Evolutionary conservation across 1,284 basidiomycete genomes (phyloP).

Genomic region (Apiotrichum veenhuisii): DNA sequence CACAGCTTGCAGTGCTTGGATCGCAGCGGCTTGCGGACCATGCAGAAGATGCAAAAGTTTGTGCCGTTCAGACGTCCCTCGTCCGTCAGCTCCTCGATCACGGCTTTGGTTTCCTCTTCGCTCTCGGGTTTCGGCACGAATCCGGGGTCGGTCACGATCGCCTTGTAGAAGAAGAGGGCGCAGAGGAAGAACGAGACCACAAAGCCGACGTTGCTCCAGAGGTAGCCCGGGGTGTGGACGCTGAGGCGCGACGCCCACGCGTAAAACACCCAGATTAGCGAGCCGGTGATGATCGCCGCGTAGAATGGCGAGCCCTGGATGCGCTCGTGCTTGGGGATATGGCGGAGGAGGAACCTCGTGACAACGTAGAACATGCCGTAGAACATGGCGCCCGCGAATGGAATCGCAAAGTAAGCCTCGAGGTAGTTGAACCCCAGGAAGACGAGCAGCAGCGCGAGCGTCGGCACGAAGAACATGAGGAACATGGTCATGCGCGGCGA

Average conservation of each 20-base stretch:
- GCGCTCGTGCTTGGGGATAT: conserved; percentile 34
- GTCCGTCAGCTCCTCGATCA: conserved; percentile 83
- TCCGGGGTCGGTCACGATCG: conserved; percentile 86
- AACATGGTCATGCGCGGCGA: conserved; percentile 69
- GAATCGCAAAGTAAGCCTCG: conserved; percentile 83
- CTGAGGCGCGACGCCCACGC: conserved; percentile 63
- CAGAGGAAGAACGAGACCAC: conserved; percentile 68
- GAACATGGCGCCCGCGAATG: conserved; percentile 77
- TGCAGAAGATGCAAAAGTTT: conserved; percentile 91
- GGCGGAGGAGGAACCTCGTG: conserved; percentile 28
- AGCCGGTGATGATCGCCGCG: conserved; percentile 79
- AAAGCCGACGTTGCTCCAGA: conserved; percentile 71
- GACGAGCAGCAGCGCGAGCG: conserved; percentile 71
- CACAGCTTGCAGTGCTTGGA: conserved; percentile 95
- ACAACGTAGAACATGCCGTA: conserved; percentile 85
- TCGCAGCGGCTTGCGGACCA: conserved; percentile 84
- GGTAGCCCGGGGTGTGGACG: conserved; percentile 46
- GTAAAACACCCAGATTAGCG: conserved; percentile 80
- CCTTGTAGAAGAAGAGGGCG: conserved; percentile 82
- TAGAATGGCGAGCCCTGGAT: conserved; percentile 69
- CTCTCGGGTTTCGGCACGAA: conserved; percentile 71
- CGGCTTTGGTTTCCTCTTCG: conserved; percentile 76
- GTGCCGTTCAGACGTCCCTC: conserved; percentile 86
- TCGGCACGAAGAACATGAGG: conserved; percentile 76
- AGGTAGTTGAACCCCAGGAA: conserved; percentile 76